Evolutionary conservation across 2,329 filamentous ascomycete species (phyloP).

Genomic region (Ophiocordyceps camponoti-leonardi): DNA sequence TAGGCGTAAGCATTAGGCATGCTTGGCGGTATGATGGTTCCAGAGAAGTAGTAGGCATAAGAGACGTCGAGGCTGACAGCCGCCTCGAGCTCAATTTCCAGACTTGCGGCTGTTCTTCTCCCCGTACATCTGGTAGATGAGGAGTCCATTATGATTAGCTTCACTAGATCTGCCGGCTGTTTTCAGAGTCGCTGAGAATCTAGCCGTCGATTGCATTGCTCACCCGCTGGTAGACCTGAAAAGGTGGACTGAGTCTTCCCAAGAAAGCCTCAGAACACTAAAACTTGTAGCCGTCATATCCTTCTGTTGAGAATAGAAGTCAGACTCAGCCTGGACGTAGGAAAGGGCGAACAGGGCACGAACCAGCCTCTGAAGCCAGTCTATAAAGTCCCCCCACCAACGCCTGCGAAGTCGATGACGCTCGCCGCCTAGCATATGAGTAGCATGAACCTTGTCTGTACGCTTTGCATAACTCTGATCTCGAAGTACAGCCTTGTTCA

Average conservation of each 20-base stretch:
- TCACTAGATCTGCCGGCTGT: too few relatives aligned
- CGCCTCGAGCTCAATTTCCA: conserved; percentile 1
- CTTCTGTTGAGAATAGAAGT: background rate
- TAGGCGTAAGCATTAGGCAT: conserved; percentile 1
- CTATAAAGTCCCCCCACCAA: background rate
- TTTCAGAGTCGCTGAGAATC: too few relatives aligned
- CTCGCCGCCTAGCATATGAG: background rate
- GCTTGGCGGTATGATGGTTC: background rate
- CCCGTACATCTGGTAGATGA: background rate
- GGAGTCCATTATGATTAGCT: background rate
- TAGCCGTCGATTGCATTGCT: too few relatives aligned
- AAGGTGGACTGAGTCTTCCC: background rate
- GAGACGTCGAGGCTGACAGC: background rate
- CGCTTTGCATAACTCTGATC: background rate
- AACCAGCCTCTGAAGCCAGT: background rate
- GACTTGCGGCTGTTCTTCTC: background rate
- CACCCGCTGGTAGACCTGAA: background rate
- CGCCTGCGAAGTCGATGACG: background rate
- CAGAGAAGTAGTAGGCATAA: conserved; percentile 1
- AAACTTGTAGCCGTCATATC: background rate
- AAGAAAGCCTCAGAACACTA: background rate
- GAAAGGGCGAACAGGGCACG: background rate
- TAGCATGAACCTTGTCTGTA: background rate
- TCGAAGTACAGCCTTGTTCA: background rate
- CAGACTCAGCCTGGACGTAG: background rate